These are phyloP conservation scores for Pleurotus pulmonarius DNA, from an alignment of 768 basidiomycete genomes.

Conservation along the genomic window DNA sequence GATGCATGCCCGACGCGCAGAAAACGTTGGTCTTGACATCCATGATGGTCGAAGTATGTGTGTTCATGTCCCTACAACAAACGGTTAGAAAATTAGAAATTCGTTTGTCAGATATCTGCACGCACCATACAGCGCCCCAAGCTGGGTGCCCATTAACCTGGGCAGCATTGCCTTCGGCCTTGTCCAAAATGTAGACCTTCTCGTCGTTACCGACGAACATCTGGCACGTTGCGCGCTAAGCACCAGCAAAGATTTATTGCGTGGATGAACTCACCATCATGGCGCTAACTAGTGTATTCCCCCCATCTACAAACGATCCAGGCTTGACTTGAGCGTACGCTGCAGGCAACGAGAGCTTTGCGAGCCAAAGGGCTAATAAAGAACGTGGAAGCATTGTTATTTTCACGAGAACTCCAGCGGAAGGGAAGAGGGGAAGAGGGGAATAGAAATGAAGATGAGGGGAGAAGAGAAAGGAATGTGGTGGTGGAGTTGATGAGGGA, in stretches of 20 bases:
- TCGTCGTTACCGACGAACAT: slow-evolving; percentile 66
- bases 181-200: slow-evolving; percentile 78
- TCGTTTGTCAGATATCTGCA: neutral
- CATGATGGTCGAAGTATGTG: slow-evolving; percentile 59
- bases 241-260: neutral
- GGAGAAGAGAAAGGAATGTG: slow-evolving; percentile 4
- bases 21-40: slow-evolving; percentile 72
- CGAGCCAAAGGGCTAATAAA: slow-evolving; percentile 22
- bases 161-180: slow-evolving; percentile 65
- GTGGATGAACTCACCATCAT: slow-evolving; percentile 29
- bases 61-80: slow-evolving; percentile 51
- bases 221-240: slow-evolving; percentile 21
- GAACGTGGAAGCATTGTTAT: slow-evolving; percentile 10
- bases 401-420: neutral
- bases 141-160: slow-evolving; percentile 57
- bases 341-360: slow-evolving; percentile 15
- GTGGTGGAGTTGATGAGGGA: slow-evolving; percentile 5
- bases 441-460: slow-evolving; percentile 7
- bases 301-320: slow-evolving; percentile 32
- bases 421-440: neutral
- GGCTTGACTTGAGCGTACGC: slow-evolving; percentile 21
- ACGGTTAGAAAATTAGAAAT: neutral
- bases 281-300: slow-evolving; percentile 30
- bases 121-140: slow-evolving; percentile 41
- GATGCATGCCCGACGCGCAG: slow-evolving; percentile 82